Conservation (phyloP, 371 early-diverging fungal species). For the Chytridium lagenaria region DNA sequence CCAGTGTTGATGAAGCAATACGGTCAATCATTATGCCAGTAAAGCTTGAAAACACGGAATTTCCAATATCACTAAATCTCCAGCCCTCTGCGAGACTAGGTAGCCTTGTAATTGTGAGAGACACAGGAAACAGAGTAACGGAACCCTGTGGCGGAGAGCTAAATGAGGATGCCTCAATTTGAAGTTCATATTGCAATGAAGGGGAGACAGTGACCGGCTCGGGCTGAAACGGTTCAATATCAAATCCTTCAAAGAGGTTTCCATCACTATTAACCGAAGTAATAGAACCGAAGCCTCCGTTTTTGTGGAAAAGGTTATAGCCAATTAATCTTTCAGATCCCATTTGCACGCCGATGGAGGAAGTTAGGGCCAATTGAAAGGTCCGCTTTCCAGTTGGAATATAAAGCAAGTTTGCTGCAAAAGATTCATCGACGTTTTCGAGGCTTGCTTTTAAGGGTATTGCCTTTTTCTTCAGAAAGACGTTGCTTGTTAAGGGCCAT, state of each 20-base stretch:
- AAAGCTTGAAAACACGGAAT: slow-evolving; percentile 22
- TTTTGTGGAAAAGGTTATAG: not conserved
- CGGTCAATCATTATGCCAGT: not conserved
- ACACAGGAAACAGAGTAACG: not conserved
- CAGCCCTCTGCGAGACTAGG: slow-evolving; percentile 15
- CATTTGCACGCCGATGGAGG: not conserved
- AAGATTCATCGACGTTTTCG: not conserved
- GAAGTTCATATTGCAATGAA: not conserved
- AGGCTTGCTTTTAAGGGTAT: not conserved
- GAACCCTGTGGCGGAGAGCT: not conserved
- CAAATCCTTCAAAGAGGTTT: not conserved
- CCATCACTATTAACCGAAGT: not conserved
- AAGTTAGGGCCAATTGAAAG: not conserved
- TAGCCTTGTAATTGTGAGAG: not conserved
- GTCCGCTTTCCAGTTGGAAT: not conserved
- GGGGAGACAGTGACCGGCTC: not conserved
- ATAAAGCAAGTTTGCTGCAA: not conserved
- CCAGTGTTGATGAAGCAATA: not conserved
- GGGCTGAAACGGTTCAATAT: not conserved
- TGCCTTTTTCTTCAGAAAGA: not conserved
- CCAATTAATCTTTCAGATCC: not conserved
- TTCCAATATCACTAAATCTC: slow-evolving; percentile 32
- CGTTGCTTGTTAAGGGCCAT: not conserved
- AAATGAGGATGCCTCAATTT: not conserved
- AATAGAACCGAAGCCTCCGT: not conserved